Base-by-base conservation (phyloP, 2,329 filamentous ascomycete species). In the Epichloe amarillans region DNA sequence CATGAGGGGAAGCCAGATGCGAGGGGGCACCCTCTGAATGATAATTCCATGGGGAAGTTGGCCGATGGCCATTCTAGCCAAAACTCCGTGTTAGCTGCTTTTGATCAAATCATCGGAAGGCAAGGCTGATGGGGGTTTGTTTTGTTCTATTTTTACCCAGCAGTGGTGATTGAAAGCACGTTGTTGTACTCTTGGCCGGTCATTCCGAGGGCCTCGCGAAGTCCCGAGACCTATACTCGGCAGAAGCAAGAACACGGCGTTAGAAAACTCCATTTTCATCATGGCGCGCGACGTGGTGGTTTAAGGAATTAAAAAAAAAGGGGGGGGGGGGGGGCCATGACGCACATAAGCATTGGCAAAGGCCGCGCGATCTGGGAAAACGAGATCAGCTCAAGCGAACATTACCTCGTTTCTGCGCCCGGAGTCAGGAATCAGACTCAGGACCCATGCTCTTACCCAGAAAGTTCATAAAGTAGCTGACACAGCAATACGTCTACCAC, bases 1-100 rank as follows among this genome's bases (percentile, higher is more conserved):
- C 72, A 81, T 82, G 30, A 69, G 58, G 0, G 80, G 81, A 58
- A 82, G 82, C 68, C 78, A 84, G 54, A 77, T 69, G n/a, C 80
- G 72, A 2, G 81, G 82, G 47, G 73, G 73, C 53, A 85, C 60
- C 56, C 82, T 80, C 61, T 83, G 77, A 3, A 86, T 69, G 3
- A 78, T 78, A 8, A 83, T 61, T 57, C 82, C 82, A 49, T 73
- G 76, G 0, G 79, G 79, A 15, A 83, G 67, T 60, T 84, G 79
- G 1, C 80, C 80, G 4, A 83, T 58, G 26, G 73, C 39, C 17
- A 41, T 19, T 14, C 39, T 41, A 4, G 19, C 23, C 39, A 12
- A 41, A 7, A 4, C 30, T 30, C 30, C 30, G 8, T 30, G 19
- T 41, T 41, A 21, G 17, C 19, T 12, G 4, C 11, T 11, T 41